Base-by-base conservation (phyloP, 2,329 filamentous ascomycete genomes). In the Diaporthe sp. region DNA sequence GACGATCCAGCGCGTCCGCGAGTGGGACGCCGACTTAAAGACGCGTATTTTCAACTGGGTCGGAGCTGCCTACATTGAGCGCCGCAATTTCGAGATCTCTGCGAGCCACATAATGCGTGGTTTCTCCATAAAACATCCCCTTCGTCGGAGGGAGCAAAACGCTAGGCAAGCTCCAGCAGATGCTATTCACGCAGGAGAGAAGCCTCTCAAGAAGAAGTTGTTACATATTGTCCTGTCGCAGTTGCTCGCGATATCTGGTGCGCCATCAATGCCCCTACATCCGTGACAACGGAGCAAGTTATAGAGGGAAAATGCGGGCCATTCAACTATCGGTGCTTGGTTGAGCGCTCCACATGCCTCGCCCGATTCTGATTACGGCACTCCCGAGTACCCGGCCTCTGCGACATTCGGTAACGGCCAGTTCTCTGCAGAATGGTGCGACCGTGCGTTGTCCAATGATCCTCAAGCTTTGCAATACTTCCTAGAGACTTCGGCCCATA, bases 81-180 rank as follows among this genome's bases (percentile, higher is more conserved):
- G 96, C 75, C 93, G 96, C 77, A 98, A 98, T 85, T 98, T 98
- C 83, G 96, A 98, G 84, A 98, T 97, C 82, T 97, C 96, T 62
- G 96, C 96, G 44, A 98, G 96, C 73, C 96, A 97, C 83, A 94
- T n/a, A n/a, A n/a, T n/a, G n/a, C n/a, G n/a, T n/a, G n/a, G n/a
- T n/a, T n/a, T n/a, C n/a, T n/a, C n/a, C n/a, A n/a, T n/a, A n/a
- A n/a, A n/a, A n/a, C n/a, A n/a, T n/a, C n/a, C n/a, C n/a, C n/a
- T n/a, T n/a, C n/a, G n/a, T n/a, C n/a, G n/a, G n/a, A n/a, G n/a
- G n/a, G n/a, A n/a, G n/a, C n/a, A n/a, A n/a, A n/a, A n/a, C n/a
- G n/a, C n/a, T n/a, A n/a, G n/a, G n/a, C n/a, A n/a, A n/a, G n/a
- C n/a, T n/a, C n/a, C n/a, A n/a, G n/a, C n/a, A n/a, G n/a, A n/a